A percentile compares a stretch with the other conserved stretches of the same genome.
These are phyloP conservation scores for Talaromyces atroroseus DNA, from an alignment of 2,329 filamentous ascomycete genomes.

Conservation along the genomic window DNA sequence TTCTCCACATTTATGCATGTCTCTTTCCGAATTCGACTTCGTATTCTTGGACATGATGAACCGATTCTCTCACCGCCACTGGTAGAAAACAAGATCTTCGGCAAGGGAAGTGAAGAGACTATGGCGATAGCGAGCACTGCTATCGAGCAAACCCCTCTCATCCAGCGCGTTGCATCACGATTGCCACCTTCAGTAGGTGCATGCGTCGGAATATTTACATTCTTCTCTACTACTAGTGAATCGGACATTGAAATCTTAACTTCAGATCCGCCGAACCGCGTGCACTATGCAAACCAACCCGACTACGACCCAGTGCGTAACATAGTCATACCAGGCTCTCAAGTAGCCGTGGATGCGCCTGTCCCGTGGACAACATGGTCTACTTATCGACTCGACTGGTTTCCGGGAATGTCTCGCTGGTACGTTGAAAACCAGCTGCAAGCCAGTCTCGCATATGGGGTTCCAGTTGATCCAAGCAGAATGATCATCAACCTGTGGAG, in stretches of 20 bases:
- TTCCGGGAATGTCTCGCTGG: constrained; percentile 31
- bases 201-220: constrained; percentile 49
- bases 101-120: neutral
- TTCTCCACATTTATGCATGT: constrained; percentile 42
- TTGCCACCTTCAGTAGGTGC: constrained; percentile 39
- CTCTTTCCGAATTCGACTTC: constrained; percentile 45
- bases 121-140: neutral
- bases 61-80: constrained; percentile 12
- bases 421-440: constrained; percentile 29
- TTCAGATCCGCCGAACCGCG: constrained; percentile 37
- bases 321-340: constrained; percentile 29
- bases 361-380: constrained; percentile 37
- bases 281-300: constrained; percentile 42
- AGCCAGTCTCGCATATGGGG: constrained; percentile 29
- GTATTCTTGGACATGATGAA: constrained; percentile 30
- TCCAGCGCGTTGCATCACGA: constrained; percentile 7
- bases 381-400: constrained; percentile 40
- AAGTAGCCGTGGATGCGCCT: constrained; percentile 24
- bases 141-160: constrained; percentile 3
- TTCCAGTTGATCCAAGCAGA: constrained; percentile 33
- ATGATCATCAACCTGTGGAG: constrained; percentile 41
- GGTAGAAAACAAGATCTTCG: neutral
- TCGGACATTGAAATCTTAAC: constrained; percentile 52
- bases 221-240: constrained; percentile 43
- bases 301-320: constrained; percentile 34